Evolutionary conservation across 495 filamentous ascomycete genomes (phyloP), one percentile per base, ranked within the genome.

Genomic region (Lasiosphaeria hispida): DNA sequence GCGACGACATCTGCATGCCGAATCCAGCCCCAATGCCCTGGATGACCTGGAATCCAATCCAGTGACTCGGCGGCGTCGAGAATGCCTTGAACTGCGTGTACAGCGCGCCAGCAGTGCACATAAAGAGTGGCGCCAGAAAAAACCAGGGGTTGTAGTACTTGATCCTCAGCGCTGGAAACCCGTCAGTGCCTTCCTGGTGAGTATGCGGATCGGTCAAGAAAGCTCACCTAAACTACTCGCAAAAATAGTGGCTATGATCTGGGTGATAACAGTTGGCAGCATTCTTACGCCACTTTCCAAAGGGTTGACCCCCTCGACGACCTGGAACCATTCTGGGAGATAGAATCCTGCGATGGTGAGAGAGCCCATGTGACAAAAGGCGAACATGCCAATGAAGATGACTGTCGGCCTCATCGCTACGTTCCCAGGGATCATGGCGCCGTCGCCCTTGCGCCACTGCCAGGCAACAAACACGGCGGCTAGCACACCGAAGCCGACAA

Each of bases 291-390:
- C 80, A 14, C 75, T 79, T 51, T 76, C 68, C 7, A 72, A 60
- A 13, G 80, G 75, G 0, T 67, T 68, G 13, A 69, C 71, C 0
- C 69, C 74, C 53, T 80, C 69, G 55, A 83, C 78, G 11, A 73
- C 77, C 62, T 89, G 86, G 67, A 89, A 87, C 78, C 80, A 88
- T 51, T 83, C 76, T 0, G 83, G 83, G 2, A 87, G 69, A 42
- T 82, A 83, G 58, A 81, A 84, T 1, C 78, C 59, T 41, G 73
- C 59, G 11, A 74, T 64, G 4, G 58, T 51, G 19, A 69, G 39
- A 11, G 43, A 59, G 10, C 60, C 62, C 36, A 65, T 54, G 36
- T 65, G 60, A 30, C 37, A 49, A 38, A 61, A 65, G n/a, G 61
- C 54, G 36, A 63, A 64, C 14, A 65, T 10, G 33, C 36, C 36